Evolutionary conservation across 2,329 filamentous ascomycete species (phyloP), one percentile per base, ranked within the genome.

Genomic region (Nemania sp.): DNA sequence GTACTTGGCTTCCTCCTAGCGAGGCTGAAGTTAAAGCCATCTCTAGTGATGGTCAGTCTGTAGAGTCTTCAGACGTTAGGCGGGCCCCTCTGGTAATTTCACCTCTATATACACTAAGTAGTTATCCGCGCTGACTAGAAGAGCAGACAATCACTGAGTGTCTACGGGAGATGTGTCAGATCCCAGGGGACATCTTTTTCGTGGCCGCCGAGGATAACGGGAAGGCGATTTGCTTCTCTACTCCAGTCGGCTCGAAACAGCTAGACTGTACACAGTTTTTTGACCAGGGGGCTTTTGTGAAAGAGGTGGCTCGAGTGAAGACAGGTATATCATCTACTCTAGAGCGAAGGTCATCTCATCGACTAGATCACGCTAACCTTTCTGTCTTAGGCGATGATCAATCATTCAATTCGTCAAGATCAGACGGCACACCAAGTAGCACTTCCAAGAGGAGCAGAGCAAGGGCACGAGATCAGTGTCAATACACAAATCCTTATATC

Each of bases 121-220:
- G 15, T 47, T 20, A 7, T 13, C 21, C 11, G 9, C 63, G 54
- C 68, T 71, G 54, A 72, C 39, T 20, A 21, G 51, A 40, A 40
- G 5, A 32, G 21, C 59, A 83, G 81, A 74, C 81, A 67, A 83
- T 86, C 35, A 79, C 79, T 35, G 77, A 79, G 62, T 82, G 80
- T 25, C 72, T 87, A 11, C 76, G 80, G 15, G 79, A 83, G 50
- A 76, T 82, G 42, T 85, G 83, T 65, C 77, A 78, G 39, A 82
- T 86, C 47, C 77, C 80, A 1, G 79, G 78, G 11, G 77, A 79
- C 53, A 75, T 75, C 61, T 86, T 81, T 68, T 85, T 86, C 64
- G 75, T 86, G 35, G 82, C 80, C 11, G 79, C 78, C 1, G 73
- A 83, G 42, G 74, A 77, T 37, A 80, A 83, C 29, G 80, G 61